Evolutionary conservation across 495 filamentous ascomycete species (phyloP).

Genomic region (Lichina pygmaea): DNA sequence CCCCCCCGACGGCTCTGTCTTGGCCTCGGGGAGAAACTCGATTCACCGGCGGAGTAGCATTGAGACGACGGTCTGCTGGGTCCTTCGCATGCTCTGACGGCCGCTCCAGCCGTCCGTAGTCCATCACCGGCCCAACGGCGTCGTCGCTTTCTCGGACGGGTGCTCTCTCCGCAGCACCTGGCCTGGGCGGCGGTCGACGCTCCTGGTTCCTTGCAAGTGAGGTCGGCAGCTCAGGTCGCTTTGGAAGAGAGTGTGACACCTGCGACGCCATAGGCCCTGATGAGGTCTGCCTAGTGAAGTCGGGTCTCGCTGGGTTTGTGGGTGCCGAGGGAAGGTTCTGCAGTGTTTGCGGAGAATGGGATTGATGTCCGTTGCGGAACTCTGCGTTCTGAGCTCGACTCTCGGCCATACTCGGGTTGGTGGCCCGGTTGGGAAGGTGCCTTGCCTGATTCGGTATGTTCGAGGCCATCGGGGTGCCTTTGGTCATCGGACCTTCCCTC

Average conservation of each 20-base stretch:
- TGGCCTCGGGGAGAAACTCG: neutral
- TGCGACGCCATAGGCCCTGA: neutral
- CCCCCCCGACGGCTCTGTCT: neutral
- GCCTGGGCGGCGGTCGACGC: neutral
- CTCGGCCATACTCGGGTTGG: too few species aligned
- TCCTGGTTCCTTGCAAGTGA: constrained; percentile 1
- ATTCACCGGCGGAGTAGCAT: neutral
- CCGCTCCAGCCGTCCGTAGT: constrained; percentile 1
- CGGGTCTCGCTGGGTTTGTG: too few species aligned
- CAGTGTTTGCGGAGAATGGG: too few species aligned
- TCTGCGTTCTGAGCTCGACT: too few species aligned
- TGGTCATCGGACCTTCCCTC: neutral
- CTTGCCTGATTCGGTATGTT: too few species aligned
- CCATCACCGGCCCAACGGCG: neutral
- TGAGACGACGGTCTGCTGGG: neutral
- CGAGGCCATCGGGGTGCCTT: too few species aligned
- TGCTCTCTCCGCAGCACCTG: too few species aligned
- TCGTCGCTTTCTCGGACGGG: too few species aligned
- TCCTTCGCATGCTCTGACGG: neutral
- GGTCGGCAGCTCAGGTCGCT: constrained; percentile 1
- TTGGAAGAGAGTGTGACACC: constrained; percentile 2
- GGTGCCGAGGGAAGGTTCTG: too few species aligned
- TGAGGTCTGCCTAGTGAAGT: neutral
- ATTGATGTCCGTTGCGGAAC: too few species aligned
- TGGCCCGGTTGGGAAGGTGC: too few species aligned